These are phyloP conservation scores for Scenedesmus sp. DNA, from an alignment of 163 green algal species.

Conservation along the genomic window DNA sequence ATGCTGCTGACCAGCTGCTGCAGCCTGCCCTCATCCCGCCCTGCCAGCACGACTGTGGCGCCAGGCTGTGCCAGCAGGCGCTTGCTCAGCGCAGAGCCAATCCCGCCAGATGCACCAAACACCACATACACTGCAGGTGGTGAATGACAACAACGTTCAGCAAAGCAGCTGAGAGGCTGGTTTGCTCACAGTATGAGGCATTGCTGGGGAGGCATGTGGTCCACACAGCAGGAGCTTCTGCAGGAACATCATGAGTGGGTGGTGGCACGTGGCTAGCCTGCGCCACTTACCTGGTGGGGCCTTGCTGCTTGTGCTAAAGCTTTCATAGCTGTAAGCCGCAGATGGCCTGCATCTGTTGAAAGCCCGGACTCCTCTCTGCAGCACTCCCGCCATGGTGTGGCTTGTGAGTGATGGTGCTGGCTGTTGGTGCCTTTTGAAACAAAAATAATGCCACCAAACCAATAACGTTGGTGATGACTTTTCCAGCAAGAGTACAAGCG, in stretches of 20 bases:
- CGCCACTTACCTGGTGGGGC: not conserved
- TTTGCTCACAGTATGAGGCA: not conserved
- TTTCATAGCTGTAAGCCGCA: not conserved
- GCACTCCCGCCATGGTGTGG: conserved; percentile 2
- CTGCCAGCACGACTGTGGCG: conserved; percentile 74
- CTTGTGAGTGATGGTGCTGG: not conserved
- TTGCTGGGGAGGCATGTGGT: not conserved
- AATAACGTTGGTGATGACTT: not conserved
- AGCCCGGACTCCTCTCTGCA: not conserved
- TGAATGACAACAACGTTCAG: not conserved
- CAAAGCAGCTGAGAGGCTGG: not conserved
- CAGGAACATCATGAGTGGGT: not conserved
- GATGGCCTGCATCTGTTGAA: not conserved
- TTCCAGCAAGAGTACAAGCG: too few relatives aligned
- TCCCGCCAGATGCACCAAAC: conserved; percentile 82
- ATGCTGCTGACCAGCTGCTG: conserved; percentile 57
- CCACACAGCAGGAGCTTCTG: conserved; percentile 6
- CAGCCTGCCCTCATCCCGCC: conserved; percentile 69
- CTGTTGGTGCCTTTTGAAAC: too few relatives aligned
- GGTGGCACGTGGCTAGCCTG: not conserved
- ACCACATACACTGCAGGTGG: conserved; percentile 79
- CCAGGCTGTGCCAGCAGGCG: conserved; percentile 64
- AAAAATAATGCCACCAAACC: not conserved
- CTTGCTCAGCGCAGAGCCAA: conserved; percentile 71
- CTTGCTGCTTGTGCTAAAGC: not conserved